phyloP scores from a whole-genome alignment of 805 yeast species.

The Saturnispora halmiae region DNA sequence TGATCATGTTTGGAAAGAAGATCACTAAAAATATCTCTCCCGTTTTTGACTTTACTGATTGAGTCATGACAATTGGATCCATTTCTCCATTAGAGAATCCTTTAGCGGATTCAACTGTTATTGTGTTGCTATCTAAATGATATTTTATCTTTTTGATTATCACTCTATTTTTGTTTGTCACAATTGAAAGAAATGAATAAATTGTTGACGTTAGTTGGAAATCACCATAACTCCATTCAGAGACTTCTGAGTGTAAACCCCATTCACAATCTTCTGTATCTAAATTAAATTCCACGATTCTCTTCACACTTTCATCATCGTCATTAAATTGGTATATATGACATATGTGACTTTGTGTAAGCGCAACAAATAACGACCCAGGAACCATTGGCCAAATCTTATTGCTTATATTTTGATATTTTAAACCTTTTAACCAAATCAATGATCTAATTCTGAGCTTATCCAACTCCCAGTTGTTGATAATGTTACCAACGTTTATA shows the following conservation, averaged over 20 bases:
- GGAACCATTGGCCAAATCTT: conserved; percentile 14
- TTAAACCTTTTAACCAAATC: conserved; percentile 13
- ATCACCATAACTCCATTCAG: conserved; percentile 12
- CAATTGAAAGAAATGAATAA: conserved; percentile 7
- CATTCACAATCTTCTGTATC: conserved; percentile 10
- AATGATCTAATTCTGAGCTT: conserved; percentile 14
- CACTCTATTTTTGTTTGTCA: conserved; percentile 12
- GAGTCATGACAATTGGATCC: conserved; percentile 1
- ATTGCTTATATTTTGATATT: conserved; percentile 1
- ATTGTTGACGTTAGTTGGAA: neutral
- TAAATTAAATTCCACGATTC: conserved; percentile 7
- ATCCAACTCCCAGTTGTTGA: conserved; percentile 6
- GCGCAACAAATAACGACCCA: conserved; percentile 11
- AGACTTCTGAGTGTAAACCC: conserved; percentile 9
- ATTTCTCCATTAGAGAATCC: neutral
- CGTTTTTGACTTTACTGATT: neutral
- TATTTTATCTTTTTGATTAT: conserved; percentile 5
- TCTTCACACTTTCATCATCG: neutral
- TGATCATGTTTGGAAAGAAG: neutral
- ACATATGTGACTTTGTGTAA: conserved; percentile 10
- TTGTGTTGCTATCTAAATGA: neutral
- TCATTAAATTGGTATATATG: conserved; percentile 11
- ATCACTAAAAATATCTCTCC: neutral
- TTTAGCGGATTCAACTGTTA: neutral
- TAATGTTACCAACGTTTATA: conserved; percentile 5